phyloP scores from a whole-genome alignment of 352 stramenopile species.

The Nothophytophthora sp. region DNA sequence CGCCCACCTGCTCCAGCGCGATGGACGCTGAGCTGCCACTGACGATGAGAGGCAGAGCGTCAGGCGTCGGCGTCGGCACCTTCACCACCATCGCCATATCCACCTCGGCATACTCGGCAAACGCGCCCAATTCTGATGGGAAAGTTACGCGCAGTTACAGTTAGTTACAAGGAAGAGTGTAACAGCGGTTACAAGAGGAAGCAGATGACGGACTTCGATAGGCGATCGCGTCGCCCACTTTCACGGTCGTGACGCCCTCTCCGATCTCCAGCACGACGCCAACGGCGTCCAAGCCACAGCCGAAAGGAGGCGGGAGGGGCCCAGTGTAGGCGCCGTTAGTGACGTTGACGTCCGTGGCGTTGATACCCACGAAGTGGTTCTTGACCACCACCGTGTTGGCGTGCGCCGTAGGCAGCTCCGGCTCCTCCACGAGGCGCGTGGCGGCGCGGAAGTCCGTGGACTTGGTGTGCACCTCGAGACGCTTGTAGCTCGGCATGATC shows the following conservation, averaged over 20 bases:
- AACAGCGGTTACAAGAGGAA: background rate
- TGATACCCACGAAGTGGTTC: conserved; percentile 65
- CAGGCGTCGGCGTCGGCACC: conserved; percentile 17
- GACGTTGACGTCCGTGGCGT: conserved; percentile 59
- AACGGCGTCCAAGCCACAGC: conserved; percentile 43
- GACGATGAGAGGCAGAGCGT: conserved; percentile 40
- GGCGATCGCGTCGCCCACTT: conserved; percentile 43
- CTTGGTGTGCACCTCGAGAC: conserved; percentile 44
- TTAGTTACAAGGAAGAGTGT: background rate
- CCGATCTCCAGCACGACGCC: conserved; percentile 40
- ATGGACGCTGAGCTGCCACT: conserved; percentile 43
- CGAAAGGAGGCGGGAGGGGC: conserved; percentile 40
- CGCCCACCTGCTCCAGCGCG: conserved; percentile 50
- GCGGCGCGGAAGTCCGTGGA: conserved; percentile 44
- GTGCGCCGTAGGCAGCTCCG: conserved; percentile 21
- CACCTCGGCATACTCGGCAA: conserved; percentile 51
- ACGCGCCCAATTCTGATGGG: conserved; percentile 57
- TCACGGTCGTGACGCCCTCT: conserved; percentile 44
- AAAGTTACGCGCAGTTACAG: no score
- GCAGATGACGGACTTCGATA: conserved; percentile 33
- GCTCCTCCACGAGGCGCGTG: conserved; percentile 32
- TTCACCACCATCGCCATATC: conserved; percentile 32
- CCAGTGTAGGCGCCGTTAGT: conserved; percentile 51
- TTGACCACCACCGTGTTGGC: conserved; percentile 36
- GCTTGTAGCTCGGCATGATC: conserved; percentile 36